Evolutionary conservation across 164 flowering plant species (phyloP).

Genomic region (Saururus chinensis): DNA sequence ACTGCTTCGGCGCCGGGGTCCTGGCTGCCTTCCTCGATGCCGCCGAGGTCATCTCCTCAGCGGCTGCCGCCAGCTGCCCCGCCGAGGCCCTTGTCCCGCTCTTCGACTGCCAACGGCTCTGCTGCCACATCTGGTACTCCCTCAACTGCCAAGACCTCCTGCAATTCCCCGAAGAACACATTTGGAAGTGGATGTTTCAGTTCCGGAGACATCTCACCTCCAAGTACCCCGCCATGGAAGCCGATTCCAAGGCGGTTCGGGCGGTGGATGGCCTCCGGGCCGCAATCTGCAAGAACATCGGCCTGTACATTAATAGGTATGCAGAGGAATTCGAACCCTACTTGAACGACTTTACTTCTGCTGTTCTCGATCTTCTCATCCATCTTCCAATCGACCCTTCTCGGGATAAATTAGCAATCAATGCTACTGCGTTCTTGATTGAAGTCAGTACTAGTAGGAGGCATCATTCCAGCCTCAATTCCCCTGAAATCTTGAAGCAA

Average conservation of each 20-base stretch:
- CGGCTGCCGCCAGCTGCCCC: conserved; percentile 31
- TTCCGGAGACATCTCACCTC: conserved; percentile 54
- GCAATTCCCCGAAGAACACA: conserved; percentile 84
- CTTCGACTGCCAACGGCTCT: conserved; percentile 75
- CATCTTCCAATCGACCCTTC: conserved; percentile 37
- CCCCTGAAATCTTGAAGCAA: conserved; percentile 44
- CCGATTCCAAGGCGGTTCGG: conserved; percentile 32
- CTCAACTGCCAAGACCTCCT: conserved; percentile 84
- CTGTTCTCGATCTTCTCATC: conserved; percentile 64
- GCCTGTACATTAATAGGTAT: conserved; percentile 78
- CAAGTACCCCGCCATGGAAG: conserved; percentile 46
- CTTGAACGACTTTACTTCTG: conserved; percentile 54
- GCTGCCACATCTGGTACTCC: conserved; percentile 76
- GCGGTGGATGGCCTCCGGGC: conserved; percentile 64
- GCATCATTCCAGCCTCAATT: conserved; percentile 56
- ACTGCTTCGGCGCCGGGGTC: conserved; percentile 56
- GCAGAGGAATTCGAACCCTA: conserved; percentile 76
- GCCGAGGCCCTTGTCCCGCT: conserved; percentile 29
- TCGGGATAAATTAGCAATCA: conserved; percentile 60
- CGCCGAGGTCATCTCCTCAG: conserved; percentile 33
- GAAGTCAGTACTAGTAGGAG: conserved; percentile 75
- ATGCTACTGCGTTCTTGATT: conserved; percentile 76
- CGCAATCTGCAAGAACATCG: conserved; percentile 85
- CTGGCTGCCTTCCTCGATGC: conserved; percentile 55
- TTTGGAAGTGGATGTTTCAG: conserved; percentile 86